Base-by-base conservation (phyloP, 768 basidiomycete species). In the Russula brevipes region DNA sequence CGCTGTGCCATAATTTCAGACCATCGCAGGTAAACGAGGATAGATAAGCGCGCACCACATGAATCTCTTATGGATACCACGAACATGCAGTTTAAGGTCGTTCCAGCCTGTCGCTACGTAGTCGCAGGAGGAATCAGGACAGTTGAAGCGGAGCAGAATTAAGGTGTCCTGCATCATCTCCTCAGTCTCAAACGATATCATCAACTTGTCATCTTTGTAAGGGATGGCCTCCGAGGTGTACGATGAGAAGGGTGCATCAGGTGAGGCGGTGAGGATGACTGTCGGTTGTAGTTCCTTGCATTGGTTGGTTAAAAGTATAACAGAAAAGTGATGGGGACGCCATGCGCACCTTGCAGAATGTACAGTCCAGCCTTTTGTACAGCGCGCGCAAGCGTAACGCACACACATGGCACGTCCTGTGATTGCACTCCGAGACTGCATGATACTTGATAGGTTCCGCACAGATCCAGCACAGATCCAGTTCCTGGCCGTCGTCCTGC, bases 111-210 rank as follows among this genome's bases (percentile, higher is more conserved):
- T 84, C 0, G 83, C 93, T 65, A 88, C 86, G 68, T 88, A 91
- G 56, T 87, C 87, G 70, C 96, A 99, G 56, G 87, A 82, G 0
- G 82, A 70, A 67, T 91, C 89, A 0, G 96, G 92, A 70, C 96
- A 98, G 71, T 97, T 98, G 81, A 92, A 98, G 2, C 94, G 85
- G 11, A 99, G 85, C 17, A 99, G 80, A 6, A 95, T 80, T 31
- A 98, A 79, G 0, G 92, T 91, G 42, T 95, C 93, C 68, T 98
- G 92, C 91, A 96, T 96, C 87, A 93, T 92, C 69, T 89, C 94
- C 69, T 81, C 82, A 31, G 87, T 89, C 79, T 98, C 94, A 69
- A 98, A 99, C 55, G 79, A 84, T 47, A 97, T 87, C 7, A 80
- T 80, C 10, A 98, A 79, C 73, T 88, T 89, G 0, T 78, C 51